These are phyloP conservation scores for Scedosporium dehoogii DNA, from an alignment of 2,329 filamentous ascomycete genomes.

Conservation along the genomic window DNA sequence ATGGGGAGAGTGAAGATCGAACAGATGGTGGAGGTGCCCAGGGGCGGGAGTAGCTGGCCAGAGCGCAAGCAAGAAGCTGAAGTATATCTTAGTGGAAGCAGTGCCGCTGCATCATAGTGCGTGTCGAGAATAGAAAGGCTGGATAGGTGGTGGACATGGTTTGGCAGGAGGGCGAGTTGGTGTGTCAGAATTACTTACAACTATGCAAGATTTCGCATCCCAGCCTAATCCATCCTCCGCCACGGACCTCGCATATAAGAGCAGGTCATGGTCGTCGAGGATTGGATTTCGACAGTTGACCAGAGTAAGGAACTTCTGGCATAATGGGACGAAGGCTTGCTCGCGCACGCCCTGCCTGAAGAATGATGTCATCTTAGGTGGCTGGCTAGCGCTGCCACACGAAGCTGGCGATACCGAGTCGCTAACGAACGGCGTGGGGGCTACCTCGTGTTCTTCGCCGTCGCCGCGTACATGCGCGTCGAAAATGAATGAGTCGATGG, in stretches of 20 bases:
- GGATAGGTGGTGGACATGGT: not conserved
- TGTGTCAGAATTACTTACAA: slow-evolving; percentile 10
- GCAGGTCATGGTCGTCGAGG: slow-evolving; percentile 13
- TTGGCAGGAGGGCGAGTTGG: not conserved
- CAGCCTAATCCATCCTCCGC: slow-evolving; percentile 13
- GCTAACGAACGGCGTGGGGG: not conserved
- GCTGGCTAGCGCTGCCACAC: not conserved
- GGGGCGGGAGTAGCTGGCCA: slow-evolving; percentile 4
- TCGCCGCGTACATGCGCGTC: slow-evolving; percentile 2
- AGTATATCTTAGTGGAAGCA: not conserved
- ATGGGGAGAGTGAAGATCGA: not conserved
- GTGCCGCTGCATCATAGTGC: not conserved
- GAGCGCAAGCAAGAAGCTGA: slow-evolving; percentile 6
- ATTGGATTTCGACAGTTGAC: slow-evolving; percentile 16
- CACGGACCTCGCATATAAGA: slow-evolving; percentile 10
- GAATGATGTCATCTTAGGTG: not conserved
- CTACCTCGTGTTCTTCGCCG: not conserved
- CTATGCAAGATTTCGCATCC: slow-evolving; percentile 14
- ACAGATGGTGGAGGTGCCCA: not conserved
- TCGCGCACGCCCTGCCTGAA: slow-evolving; percentile 3
- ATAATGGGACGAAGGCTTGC: slow-evolving; percentile 7
- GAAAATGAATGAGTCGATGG: slow-evolving; percentile 10
- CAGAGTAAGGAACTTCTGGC: slow-evolving; percentile 12
- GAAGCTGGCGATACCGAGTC: not conserved
- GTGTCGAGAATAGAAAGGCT: not conserved